Base-by-base conservation (phyloP, 495 filamentous ascomycete genomes). In the Penicillium ochrochloron region DNA sequence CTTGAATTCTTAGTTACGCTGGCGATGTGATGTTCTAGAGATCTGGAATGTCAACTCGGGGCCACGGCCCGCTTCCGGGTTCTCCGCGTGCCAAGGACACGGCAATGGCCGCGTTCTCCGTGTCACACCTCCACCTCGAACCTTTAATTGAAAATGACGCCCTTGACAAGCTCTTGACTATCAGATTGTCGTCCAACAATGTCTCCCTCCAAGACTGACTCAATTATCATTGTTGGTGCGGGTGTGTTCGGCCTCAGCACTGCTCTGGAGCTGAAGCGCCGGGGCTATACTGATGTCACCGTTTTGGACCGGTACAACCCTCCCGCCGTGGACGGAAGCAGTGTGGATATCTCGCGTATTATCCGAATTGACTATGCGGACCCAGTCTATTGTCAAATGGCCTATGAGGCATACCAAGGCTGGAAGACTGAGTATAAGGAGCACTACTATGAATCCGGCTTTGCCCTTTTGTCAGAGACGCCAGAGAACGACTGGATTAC, bases 311-410 rank as follows among this genome's bases (percentile, higher is more conserved):
- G 87, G 31, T 82, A 79, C 21, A 64, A 75, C 69, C 85, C 31
- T 73, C 88, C 88, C 10, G 75, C 61, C 23, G 81, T 80, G 21
- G 84, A 90, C 64, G 83, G 83, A 61, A 79, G 85, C 59, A 86
- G 83, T 59, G 81, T 88, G 61, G 89, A 90, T 77, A 83, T 82
- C 27, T 89, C 88, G 12, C 85, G 88, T 52, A 86, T 90, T 63
- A 82, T 94, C 63, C 82, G 91, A 42, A 75, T 89, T 48, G 90
- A 93, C 76, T 93, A 93, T 75, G 79, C 83, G 7, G 86, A 92
- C 70, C 77, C 83, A 4, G 80, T 82, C 5, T 94, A 94, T 70
- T 82, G 86, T 21, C 65, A 79, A 15, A 85, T 95, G 61, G 87
- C 83, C 29, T 75, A 82, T 4, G 76, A 85, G 34, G 90, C 90